Evolutionary conservation across 805 yeast genomes (phyloP).

Genomic region (Wickerhamiella parazyma): DNA sequence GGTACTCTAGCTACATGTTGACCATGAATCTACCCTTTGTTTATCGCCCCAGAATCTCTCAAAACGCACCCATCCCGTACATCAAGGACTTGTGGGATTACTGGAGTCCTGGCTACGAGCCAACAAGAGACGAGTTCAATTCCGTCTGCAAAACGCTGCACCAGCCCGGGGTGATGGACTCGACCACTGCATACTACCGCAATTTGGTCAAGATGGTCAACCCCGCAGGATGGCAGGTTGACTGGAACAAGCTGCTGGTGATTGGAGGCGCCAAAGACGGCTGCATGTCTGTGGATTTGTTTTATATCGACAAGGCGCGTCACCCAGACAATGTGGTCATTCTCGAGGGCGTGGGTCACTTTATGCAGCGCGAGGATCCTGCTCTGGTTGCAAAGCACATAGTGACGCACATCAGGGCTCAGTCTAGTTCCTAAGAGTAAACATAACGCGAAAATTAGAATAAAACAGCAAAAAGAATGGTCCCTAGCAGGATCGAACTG

Average conservation of each 20-base stretch:
- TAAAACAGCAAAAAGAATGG: not conserved
- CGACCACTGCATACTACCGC: conserved; percentile 22
- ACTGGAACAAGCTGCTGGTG: conserved; percentile 11
- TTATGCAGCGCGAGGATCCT: conserved; percentile 22
- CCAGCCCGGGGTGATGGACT: conserved; percentile 18
- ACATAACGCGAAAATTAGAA: not conserved
- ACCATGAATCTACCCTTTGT: conserved; percentile 19
- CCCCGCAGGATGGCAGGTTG: conserved; percentile 11
- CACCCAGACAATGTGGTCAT: conserved; percentile 12
- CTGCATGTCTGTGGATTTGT: conserved; percentile 16
- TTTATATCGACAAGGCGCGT: conserved; percentile 9
- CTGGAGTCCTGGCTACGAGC: conserved; percentile 21
- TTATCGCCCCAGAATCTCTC: conserved; percentile 13
- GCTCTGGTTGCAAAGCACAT: conserved; percentile 12
- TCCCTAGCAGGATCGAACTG: conserved; percentile 10
- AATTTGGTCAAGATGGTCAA: not conserved
- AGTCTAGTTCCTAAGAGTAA: no score
- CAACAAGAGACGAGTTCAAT: conserved; percentile 13
- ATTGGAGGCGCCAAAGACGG: conserved; percentile 20
- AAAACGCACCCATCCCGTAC: conserved; percentile 12
- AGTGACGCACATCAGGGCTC: conserved; percentile 2
- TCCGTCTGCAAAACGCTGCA: conserved; percentile 15
- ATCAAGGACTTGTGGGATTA: conserved; percentile 17
- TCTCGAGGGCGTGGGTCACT: conserved; percentile 20
- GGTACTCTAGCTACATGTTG: conserved; percentile 20